Evolutionary conservation across 179 eudicot genomes (phyloP).

Genomic region (Dionaea muscipula): DNA sequence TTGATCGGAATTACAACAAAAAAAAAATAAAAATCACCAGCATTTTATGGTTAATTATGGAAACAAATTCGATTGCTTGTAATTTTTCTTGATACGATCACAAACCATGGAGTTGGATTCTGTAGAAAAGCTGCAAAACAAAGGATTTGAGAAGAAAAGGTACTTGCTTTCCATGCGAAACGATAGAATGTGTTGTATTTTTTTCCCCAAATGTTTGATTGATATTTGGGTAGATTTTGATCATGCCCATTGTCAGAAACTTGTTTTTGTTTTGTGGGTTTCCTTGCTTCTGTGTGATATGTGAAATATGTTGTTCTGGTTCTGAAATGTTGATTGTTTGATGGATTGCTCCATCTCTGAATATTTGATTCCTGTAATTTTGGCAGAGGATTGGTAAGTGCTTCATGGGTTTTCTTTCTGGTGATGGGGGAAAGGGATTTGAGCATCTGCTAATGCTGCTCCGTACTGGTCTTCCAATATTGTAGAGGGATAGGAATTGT

Average conservation of each 20-base stretch:
- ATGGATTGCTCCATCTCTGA: neutral
- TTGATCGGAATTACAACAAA: neutral
- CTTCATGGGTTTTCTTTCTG: too few species aligned
- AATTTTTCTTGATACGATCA: neutral
- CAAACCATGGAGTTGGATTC: neutral
- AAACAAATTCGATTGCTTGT: neutral
- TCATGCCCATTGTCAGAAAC: neutral
- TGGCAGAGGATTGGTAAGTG: neutral
- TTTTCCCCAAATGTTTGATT: neutral
- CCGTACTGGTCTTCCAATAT: neutral
- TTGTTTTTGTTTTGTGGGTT: neutral
- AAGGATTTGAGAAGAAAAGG: neutral
- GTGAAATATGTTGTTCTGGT: neutral
- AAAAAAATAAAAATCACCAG: slow-evolving; percentile 2
- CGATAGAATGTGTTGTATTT: neutral
- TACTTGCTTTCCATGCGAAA: neutral
- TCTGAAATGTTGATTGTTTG: neutral
- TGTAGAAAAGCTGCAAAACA: neutral
- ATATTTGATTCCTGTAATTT: neutral
- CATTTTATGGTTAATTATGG: neutral
- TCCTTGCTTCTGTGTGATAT: neutral
- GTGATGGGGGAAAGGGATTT: slow-evolving; percentile 1
- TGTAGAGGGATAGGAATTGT: neutral
- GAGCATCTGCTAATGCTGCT: neutral
- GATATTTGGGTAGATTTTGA: neutral